Conservation (phyloP, 768 basidiomycete genomes). For the Hortiboletus campestris region DNA sequence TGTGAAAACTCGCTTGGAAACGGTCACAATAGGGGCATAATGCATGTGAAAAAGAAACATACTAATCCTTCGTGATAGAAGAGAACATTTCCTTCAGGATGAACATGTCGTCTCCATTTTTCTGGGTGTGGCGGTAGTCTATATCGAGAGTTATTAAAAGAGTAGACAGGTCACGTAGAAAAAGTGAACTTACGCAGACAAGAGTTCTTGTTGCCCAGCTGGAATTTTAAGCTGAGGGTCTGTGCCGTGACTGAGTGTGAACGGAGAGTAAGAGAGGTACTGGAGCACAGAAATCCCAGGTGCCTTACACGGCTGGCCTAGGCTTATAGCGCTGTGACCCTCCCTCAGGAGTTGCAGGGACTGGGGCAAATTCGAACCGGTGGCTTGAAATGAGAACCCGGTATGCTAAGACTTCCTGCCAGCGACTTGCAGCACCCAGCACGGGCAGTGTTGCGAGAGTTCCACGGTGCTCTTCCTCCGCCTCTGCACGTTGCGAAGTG, state of each 20-base stretch:
- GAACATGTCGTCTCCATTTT: slow-evolving; percentile 11
- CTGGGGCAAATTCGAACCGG: background rate
- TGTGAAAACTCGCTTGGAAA: slow-evolving; percentile 16
- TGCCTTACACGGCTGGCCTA: slow-evolving; percentile 1
- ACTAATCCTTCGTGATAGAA: slow-evolving; percentile 16
- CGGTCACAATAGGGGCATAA: background rate
- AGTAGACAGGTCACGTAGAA: background rate
- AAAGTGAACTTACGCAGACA: slow-evolving; percentile 6
- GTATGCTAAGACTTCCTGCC: background rate
- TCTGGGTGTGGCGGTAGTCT: background rate
- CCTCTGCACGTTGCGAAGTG: background rate
- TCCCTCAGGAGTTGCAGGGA: slow-evolving; percentile 7
- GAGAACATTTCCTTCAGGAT: slow-evolving; percentile 12
- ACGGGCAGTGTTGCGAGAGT: slow-evolving; percentile 10
- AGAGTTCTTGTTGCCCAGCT: slow-evolving; percentile 5
- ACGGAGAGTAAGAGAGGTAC: background rate
- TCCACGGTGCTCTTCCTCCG: background rate
- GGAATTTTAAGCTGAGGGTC: background rate
- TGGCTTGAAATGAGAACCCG: background rate
- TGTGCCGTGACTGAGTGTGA: background rate
- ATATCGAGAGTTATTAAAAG: background rate
- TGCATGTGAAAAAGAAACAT: background rate
- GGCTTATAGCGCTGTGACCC: slow-evolving; percentile 10
- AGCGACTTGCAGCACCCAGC: background rate
- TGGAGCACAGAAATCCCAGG: background rate